Conservation (phyloP, 331 rosid species). For the Dryas integrifolia region DNA sequence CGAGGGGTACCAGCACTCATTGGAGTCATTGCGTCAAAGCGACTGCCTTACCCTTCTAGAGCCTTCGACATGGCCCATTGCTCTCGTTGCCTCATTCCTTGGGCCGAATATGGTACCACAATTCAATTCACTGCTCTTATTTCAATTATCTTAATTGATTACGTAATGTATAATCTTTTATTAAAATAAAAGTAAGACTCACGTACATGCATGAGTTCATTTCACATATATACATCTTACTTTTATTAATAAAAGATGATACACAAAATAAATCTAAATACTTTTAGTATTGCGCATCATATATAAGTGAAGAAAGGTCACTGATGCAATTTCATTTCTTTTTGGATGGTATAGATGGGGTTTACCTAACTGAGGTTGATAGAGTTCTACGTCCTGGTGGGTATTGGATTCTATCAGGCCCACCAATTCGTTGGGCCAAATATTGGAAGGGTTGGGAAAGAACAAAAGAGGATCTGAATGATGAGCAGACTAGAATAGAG, state of each 20-base stretch:
- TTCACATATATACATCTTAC: too few relatives aligned
- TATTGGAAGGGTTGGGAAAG: conserved; percentile 78
- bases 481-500: conserved; percentile 65
- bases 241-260: too few relatives aligned
- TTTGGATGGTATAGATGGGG: conserved; percentile 43
- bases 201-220: too few relatives aligned
- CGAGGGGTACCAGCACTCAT: conserved; percentile 80
- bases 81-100: conserved; percentile 89
- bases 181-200: too few relatives aligned
- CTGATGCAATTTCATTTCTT: neutral
- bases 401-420: conserved; percentile 80
- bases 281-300: too few relatives aligned
- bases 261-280: too few relatives aligned
- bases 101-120: conserved; percentile 53
- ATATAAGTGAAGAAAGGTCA: too few relatives aligned
- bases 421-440: conserved; percentile 64
- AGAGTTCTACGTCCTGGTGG: conserved; percentile 70
- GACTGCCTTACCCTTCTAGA: conserved; percentile 75
- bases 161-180: too few relatives aligned
- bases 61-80: conserved; percentile 93
- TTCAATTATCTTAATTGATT: too few relatives aligned
- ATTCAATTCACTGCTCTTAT: too few relatives aligned
- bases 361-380: conserved; percentile 62
- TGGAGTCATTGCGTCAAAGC: conserved; percentile 68
- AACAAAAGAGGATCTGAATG: conserved; percentile 60